phyloP scores from a whole-genome alignment of 2,329 filamentous ascomycete species.

The Peltaster fructicola region DNA sequence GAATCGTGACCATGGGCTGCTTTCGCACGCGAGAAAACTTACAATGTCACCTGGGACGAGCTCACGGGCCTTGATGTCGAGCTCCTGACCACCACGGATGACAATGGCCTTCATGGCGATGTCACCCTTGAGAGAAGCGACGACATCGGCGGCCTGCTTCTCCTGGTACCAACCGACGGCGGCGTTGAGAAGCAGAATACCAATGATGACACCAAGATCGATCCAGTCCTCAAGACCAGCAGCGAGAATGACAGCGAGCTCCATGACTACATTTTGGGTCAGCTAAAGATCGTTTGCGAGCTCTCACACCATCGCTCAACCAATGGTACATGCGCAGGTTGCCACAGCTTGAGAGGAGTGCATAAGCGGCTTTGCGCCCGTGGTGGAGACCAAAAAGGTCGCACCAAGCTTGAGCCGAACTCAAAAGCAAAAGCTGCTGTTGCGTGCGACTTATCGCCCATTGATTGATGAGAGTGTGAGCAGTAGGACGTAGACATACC shows the following conservation, averaged over 20 bases:
- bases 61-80: conserved; percentile 55
- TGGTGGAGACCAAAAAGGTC: too few relatives aligned
- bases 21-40: too few relatives aligned
- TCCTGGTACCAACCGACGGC: conserved; percentile 67
- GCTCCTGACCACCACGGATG: conserved; percentile 48
- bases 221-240: conserved; percentile 61
- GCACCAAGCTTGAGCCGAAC: too few relatives aligned
- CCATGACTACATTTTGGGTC: conserved; percentile 42
- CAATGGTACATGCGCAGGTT: too few relatives aligned
- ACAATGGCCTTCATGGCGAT: conserved; percentile 58
- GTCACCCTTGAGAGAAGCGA: conserved; percentile 57
- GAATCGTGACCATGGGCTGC: conserved; percentile 1
- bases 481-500: conserved; percentile 46
- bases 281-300: conserved; percentile 11
- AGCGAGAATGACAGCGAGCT: conserved; percentile 55
- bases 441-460: too few relatives aligned
- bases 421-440: too few relatives aligned
- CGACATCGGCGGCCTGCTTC: conserved; percentile 63
- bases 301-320: too few relatives aligned
- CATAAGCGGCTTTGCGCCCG: too few relatives aligned
- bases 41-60: conserved; percentile 61
- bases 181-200: conserved; percentile 58
- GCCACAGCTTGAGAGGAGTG: too few relatives aligned
- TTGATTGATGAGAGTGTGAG: too few relatives aligned
- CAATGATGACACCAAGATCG: conserved; percentile 61